These are phyloP conservation scores for Hansenula anomala DNA, from an alignment of 1,139 yeast genomes.

Conservation along the genomic window DNA sequence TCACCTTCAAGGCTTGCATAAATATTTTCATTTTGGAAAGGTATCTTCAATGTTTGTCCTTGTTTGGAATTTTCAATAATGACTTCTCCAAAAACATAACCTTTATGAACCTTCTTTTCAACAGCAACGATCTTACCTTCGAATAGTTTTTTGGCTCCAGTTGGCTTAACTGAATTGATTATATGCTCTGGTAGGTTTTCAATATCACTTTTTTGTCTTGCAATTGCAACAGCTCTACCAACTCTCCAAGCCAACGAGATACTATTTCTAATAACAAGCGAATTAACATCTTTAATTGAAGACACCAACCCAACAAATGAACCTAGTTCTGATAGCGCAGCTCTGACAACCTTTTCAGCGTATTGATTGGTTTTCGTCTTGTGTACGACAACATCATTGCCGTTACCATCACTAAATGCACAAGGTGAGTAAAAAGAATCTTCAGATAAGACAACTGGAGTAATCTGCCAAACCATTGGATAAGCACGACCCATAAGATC, in stretches of 20 bases:
- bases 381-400: conserved; percentile 33
- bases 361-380: conserved; percentile 29
- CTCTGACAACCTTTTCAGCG: conserved; percentile 36
- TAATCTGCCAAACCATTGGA: conserved; percentile 37
- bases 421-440: conserved; percentile 28
- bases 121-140: conserved; percentile 40
- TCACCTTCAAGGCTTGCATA: conserved; percentile 19
- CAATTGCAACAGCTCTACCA: conserved; percentile 37
- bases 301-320: conserved; percentile 34
- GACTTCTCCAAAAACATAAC: conserved; percentile 44
- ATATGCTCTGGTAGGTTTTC: conserved; percentile 32
- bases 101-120: conserved; percentile 35
- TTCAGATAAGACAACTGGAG: conserved; percentile 27
- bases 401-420: conserved; percentile 42
- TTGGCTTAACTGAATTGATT: conserved; percentile 28
- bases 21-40: conserved; percentile 44
- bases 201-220: conserved; percentile 31
- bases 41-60: conserved; percentile 27
- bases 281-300: conserved; percentile 12
- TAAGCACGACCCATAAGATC: conserved; percentile 46
- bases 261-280: conserved; percentile 16
- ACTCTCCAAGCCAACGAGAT: conserved; percentile 42
- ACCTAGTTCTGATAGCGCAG: conserved; percentile 36
- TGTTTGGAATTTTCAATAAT: conserved; percentile 28
- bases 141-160: conserved; percentile 32